Percentiles rank a stretch among this genome's conserved stretches.
These are phyloP conservation scores for Forsythia suspensa DNA, from an alignment of 257 asterid species.

Conservation along the genomic window DNA sequence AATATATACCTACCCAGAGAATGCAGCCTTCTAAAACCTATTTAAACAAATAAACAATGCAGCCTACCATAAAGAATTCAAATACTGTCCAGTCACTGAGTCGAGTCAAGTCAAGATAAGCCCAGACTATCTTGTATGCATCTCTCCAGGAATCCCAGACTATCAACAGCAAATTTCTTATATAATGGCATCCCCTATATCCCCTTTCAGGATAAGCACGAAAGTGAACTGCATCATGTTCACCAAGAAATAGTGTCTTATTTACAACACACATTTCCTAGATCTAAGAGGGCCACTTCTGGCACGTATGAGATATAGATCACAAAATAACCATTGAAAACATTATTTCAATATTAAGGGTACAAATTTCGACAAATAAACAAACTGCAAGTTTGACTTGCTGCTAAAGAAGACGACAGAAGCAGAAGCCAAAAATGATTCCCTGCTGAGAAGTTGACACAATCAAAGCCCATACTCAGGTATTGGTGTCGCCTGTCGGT, in stretches of 20 bases:
- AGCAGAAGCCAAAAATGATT: background rate
- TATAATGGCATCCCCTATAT: background rate
- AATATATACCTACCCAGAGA: background rate
- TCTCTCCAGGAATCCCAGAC: background rate
- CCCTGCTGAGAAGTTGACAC: background rate
- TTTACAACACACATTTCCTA: background rate
- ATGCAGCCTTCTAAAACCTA: background rate
- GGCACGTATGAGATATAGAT: background rate
- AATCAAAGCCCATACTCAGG: background rate
- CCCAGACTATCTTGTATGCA: background rate
- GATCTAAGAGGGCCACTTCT: background rate
- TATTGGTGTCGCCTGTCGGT: background rate
- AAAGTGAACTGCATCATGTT: background rate
- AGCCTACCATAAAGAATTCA: background rate
- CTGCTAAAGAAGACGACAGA: background rate
- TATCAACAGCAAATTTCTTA: background rate
- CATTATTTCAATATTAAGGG: background rate
- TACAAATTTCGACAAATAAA: background rate
- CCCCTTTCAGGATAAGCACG: background rate
- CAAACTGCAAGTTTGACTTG: background rate
- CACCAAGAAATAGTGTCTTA: background rate
- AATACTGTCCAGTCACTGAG: background rate
- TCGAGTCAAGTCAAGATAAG: background rate
- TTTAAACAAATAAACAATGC: background rate
- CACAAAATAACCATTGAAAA: background rate